Percentiles rank a stretch among this genome's conserved stretches.
Conservation (phyloP, 805 yeast species). For the Yarrowia sp. region DNA sequence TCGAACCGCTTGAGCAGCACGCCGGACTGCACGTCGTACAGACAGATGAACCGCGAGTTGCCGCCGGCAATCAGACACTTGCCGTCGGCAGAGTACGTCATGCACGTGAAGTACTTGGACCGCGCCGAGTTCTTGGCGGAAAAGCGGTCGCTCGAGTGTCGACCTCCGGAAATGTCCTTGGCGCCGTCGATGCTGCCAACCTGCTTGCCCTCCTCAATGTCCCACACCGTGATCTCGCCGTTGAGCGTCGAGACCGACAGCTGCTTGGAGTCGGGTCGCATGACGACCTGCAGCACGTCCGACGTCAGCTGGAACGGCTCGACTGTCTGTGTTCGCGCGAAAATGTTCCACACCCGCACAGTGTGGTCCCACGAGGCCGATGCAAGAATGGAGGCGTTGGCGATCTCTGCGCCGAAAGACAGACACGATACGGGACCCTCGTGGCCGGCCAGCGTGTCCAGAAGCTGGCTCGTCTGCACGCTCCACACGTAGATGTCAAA, state of each 20-base stretch:
- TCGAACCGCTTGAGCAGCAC: constrained; percentile 79
- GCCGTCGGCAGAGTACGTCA: constrained; percentile 89
- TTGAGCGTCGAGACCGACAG: constrained; percentile 84
- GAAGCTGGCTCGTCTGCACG: constrained; percentile 88
- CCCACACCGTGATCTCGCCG: constrained; percentile 83
- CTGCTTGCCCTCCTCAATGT: constrained; percentile 77
- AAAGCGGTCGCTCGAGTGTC: constrained; percentile 79
- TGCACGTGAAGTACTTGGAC: constrained; percentile 76
- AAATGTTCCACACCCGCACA: constrained; percentile 87
- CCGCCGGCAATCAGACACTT: constrained; percentile 87
- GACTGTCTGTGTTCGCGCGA: constrained; percentile 78
- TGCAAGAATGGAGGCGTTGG: constrained; percentile 57
- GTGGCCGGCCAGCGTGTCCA: constrained; percentile 88
- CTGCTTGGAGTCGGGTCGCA: constrained; percentile 92
- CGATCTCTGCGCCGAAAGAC: constrained; percentile 76
- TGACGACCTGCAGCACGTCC: constrained; percentile 77
- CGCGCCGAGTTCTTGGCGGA: constrained; percentile 76
- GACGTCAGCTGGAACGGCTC: constrained; percentile 86
- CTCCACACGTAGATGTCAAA: constrained; percentile 96
- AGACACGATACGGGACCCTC: constrained; percentile 91
- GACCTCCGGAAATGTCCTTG: constrained; percentile 81
- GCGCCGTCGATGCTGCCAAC: constrained; percentile 80
- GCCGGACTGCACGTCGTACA: constrained; percentile 85
- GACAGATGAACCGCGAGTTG: constrained; percentile 82
- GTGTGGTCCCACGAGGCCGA: constrained; percentile 97